Conservation (phyloP, 1,284 basidiomycete species). For the Moesziomyces sp. region DNA sequence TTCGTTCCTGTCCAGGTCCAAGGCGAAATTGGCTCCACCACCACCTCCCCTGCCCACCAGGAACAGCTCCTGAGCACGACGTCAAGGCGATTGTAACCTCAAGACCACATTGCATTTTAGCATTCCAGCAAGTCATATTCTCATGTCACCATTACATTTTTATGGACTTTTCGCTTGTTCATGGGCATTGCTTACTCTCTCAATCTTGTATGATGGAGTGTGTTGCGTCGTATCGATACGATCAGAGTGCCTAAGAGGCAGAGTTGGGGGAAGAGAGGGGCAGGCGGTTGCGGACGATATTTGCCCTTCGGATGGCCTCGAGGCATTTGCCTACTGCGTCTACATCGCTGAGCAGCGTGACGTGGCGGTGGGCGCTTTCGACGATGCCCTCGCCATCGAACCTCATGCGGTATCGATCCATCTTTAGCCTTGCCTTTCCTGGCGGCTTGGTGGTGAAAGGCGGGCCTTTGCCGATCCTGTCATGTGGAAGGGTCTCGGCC, state of each 20-base stretch:
- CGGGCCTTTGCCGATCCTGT: slow-evolving; percentile 14
- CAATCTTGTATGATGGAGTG: neutral
- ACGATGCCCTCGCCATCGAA: slow-evolving; percentile 52
- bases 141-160: neutral
- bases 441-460: slow-evolving; percentile 10
- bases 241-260: neutral
- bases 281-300: slow-evolving; percentile 18
- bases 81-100: neutral
- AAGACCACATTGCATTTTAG: neutral
- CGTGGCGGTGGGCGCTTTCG: slow-evolving; percentile 58
- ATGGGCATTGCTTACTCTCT: neutral
- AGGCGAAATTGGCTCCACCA: slow-evolving; percentile 25
- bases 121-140: neutral
- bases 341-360: slow-evolving; percentile 59
- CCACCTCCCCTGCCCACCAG: slow-evolving; percentile 30
- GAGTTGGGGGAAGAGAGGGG: neutral
- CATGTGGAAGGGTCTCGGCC: slow-evolving; percentile 9
- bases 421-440: slow-evolving; percentile 23
- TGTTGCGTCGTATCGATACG: neutral
- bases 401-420: slow-evolving; percentile 23
- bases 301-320: slow-evolving; percentile 32
- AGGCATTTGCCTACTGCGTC: slow-evolving; percentile 38
- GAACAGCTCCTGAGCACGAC: slow-evolving; percentile 12
- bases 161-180: neutral
- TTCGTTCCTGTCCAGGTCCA: slow-evolving; percentile 26